These are phyloP conservation scores for Beauveria sp. DNA, from an alignment of 2,329 filamentous ascomycete genomes.

Conservation along the genomic window DNA sequence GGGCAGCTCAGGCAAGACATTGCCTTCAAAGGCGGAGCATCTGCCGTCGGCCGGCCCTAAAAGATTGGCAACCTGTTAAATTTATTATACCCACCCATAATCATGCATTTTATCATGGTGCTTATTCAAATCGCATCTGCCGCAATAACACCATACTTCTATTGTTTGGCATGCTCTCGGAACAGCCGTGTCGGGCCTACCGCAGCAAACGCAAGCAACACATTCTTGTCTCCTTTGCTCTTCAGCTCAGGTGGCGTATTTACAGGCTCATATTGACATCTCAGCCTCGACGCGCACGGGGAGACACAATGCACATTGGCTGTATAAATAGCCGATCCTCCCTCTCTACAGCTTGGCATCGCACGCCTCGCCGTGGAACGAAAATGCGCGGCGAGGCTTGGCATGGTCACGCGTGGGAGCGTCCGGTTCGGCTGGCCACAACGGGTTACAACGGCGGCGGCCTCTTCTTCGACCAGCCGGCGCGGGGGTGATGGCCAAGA, in stretches of 20 bases:
- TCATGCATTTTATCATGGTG: not conserved
- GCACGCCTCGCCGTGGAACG: not conserved
- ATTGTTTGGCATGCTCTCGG: not conserved
- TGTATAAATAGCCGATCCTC: not conserved
- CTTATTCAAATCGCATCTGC: not conserved
- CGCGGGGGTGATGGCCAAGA: not conserved
- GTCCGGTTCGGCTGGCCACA: not conserved
- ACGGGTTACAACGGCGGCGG: not conserved
- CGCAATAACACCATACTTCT: not conserved
- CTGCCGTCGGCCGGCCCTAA: not conserved
- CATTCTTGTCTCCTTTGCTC: not conserved
- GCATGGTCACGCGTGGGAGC: not conserved
- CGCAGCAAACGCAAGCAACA: not conserved
- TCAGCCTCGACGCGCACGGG: constrained; percentile 2
- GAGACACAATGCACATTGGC: not conserved
- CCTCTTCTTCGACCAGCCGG: not conserved
- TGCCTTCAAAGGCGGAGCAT: not conserved
- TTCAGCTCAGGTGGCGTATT: not conserved
- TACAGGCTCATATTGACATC: not conserved
- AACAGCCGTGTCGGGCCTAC: not conserved
- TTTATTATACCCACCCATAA: not conserved
- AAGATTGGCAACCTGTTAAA: not conserved
- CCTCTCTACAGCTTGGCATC: not conserved
- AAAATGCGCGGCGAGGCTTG: not conserved
- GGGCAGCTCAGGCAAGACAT: not conserved